Conservation (phyloP, 441 rosid genomes). For the Pelargonium cotyledonis region DNA sequence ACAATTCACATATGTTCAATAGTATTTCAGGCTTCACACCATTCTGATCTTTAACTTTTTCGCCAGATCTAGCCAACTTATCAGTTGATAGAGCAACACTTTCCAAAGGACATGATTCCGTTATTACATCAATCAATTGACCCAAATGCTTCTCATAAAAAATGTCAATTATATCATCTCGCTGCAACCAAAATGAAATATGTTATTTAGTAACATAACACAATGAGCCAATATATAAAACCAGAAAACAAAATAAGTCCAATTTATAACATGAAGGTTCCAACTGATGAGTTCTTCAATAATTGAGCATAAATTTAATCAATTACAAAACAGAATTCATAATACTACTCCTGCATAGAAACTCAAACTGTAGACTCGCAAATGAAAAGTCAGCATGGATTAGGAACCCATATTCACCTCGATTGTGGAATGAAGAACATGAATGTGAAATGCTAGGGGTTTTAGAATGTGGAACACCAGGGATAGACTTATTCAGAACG, state of each 20-base stretch:
- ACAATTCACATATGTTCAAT: slow-evolving; percentile 80
- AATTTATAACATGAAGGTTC: slow-evolving; percentile 16
- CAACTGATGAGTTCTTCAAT: slow-evolving; percentile 16
- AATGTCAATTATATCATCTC: slow-evolving; percentile 77
- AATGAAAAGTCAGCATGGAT: neutral
- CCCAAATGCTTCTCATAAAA: slow-evolving; percentile 95
- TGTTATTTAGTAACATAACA: slow-evolving; percentile 16
- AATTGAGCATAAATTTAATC: slow-evolving; percentile 17
- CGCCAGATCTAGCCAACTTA: slow-evolving; percentile 39
- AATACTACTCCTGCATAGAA: slow-evolving; percentile 18
- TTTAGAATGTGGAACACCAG: too few relatives aligned
- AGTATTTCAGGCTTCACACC: slow-evolving; percentile 81
- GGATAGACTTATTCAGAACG: too few relatives aligned
- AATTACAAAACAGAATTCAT: slow-evolving; percentile 19
- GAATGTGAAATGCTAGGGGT: neutral
- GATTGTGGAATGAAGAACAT: neutral
- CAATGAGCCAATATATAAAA: slow-evolving; percentile 13
- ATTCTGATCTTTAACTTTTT: slow-evolving; percentile 40
- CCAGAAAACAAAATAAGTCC: slow-evolving; percentile 19
- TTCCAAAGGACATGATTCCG: slow-evolving; percentile 58
- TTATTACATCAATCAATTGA: slow-evolving; percentile 80
- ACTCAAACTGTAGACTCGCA: slow-evolving; percentile 3
- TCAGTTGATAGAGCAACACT: slow-evolving; percentile 31
- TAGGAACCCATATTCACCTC: neutral
- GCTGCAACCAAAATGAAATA: slow-evolving; percentile 46